Percentiles rank a stretch among this genome's conserved stretches.
Conservation (phyloP, 176 grass and related monocot species). For the Oryza meyeriana region DNA sequence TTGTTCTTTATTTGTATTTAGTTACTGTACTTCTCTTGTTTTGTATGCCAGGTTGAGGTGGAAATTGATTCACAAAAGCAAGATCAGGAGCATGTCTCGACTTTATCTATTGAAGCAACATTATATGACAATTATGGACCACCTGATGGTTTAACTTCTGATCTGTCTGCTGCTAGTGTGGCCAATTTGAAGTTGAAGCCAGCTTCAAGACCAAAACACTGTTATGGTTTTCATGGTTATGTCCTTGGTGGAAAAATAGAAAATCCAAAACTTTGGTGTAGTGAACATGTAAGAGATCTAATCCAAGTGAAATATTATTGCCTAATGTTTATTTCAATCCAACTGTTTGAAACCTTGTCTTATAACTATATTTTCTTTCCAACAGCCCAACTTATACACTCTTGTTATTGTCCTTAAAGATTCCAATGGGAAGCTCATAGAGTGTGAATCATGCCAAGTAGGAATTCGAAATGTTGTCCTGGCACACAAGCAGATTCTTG, state of each 20-base stretch:
- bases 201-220: conserved; percentile 28
- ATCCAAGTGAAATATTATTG: conserved; percentile 11
- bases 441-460: conserved; percentile 95
- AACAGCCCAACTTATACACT: conserved; percentile 98
- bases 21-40: neutral
- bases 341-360: conserved; percentile 14
- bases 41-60: conserved; percentile 73
- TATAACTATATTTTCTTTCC: conserved; percentile 44
- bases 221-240: conserved; percentile 69
- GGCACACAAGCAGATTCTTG: conserved; percentile 85
- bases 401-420: conserved; percentile 95
- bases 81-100: conserved; percentile 45
- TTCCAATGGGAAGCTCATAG: conserved; percentile 77
- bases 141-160: conserved; percentile 35
- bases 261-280: conserved; percentile 94
- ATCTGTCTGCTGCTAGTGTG: conserved; percentile 39
- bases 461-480: conserved; percentile 79
- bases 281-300: conserved; percentile 73
- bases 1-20: neutral
- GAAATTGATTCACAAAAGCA: conserved; percentile 76
- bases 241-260: conserved; percentile 79
- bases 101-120: conserved; percentile 72
- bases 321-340: neutral
- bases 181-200: conserved; percentile 66
- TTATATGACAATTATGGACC: conserved; percentile 67